Evolutionary conservation across 2,329 filamentous ascomycete species (phyloP).

Genomic region (Westerdykella aurantiaca): DNA sequence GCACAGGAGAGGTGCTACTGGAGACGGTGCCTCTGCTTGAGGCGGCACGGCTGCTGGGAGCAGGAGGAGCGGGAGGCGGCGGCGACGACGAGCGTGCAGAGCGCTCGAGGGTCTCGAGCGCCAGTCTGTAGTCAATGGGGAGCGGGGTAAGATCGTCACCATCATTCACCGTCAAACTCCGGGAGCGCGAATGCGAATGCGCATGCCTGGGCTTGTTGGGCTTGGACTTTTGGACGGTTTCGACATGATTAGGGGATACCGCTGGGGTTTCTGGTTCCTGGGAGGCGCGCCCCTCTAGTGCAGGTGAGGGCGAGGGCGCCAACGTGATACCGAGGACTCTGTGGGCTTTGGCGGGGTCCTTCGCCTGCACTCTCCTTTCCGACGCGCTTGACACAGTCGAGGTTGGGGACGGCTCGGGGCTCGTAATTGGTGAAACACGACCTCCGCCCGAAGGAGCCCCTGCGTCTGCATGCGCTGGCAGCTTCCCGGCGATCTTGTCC

Average conservation of each 20-base stretch:
- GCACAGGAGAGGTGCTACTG: conserved; percentile 16
- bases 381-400: conserved; percentile 30
- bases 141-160: conserved; percentile 30
- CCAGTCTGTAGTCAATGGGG: conserved; percentile 38
- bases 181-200: conserved; percentile 19
- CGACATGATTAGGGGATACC: conserved; percentile 7
- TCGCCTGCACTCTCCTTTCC: conserved; percentile 17
- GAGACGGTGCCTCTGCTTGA: conserved; percentile 17
- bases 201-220: conserved; percentile 7
- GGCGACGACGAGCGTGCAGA: conserved; percentile 12
- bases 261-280: conserved; percentile 5
- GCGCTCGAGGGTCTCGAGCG: conserved; percentile 30
- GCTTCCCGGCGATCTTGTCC: conserved; percentile 38
- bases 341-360: conserved; percentile 37
- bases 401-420: conserved; percentile 26
- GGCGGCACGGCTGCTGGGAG: conserved; percentile 14
- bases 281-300: conserved; percentile 15
- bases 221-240: conserved; percentile 2
- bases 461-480: conserved; percentile 34
- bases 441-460: conserved; percentile 35
- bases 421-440: conserved; percentile 29
- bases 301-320: conserved; percentile 8
- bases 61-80: conserved; percentile 4
- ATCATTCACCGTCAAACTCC: conserved; percentile 32
- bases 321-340: conserved; percentile 36